phyloP scores from a whole-genome alignment of 139 green algal species.

The Protoeuglena noctilucae region DNA sequence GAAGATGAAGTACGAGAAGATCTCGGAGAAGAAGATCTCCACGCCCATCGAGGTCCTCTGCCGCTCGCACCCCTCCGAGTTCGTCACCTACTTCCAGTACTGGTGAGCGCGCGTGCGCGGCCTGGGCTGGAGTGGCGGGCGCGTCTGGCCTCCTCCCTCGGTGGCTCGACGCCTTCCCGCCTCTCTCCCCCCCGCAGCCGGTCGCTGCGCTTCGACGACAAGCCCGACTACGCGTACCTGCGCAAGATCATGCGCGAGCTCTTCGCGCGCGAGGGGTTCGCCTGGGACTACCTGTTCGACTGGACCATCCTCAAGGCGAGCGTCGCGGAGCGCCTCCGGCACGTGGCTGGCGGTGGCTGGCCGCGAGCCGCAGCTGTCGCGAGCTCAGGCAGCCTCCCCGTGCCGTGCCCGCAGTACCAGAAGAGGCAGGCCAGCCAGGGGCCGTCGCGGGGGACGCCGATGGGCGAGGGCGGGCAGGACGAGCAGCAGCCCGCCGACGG shows the following conservation, averaged over 20 bases:
- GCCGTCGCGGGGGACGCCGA: neutral
- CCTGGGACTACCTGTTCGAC: constrained; percentile 99
- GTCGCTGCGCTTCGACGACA: constrained; percentile 96
- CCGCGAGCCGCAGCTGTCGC: no score
- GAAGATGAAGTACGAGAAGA: constrained; percentile 99
- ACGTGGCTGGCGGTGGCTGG: no score
- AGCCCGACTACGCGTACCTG: constrained; percentile 97
- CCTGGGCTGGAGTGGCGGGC: no score
- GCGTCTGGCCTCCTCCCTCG: no score
- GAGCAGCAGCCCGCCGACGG: no score
- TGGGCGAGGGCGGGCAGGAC: no score
- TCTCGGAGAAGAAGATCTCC: constrained; percentile 99
- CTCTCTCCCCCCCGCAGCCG: no score
- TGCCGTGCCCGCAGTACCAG: no score
- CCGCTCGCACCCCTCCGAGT: constrained; percentile 92
- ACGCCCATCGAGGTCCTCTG: constrained; percentile 93
- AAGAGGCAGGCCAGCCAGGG: neutral
- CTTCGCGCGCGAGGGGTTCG: constrained; percentile 90
- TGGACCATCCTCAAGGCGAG: constrained; percentile 98
- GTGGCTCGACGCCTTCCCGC: no score
- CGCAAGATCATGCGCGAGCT: constrained; percentile 97
- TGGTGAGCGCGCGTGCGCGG: no score
- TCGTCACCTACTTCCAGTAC: constrained; percentile 96
- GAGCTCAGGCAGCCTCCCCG: no score
- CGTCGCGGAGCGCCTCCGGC: no score